Conservation (phyloP, 306 rosid genomes). For the Fragaria iinumae region DNA sequence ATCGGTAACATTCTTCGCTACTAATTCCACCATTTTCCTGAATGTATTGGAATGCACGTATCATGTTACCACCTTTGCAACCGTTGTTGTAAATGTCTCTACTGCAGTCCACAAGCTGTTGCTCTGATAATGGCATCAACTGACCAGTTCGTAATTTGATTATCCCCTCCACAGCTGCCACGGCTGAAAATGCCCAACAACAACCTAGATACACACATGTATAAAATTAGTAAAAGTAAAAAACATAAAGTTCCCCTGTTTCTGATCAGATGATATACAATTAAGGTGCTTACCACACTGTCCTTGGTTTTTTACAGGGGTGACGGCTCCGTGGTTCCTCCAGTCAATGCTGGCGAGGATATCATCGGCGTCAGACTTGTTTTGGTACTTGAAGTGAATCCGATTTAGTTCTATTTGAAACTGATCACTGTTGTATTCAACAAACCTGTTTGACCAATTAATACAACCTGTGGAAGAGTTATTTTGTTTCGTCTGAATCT, state of each 20-base stretch:
- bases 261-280: too few relatives aligned
- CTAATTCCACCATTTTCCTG: background rate
- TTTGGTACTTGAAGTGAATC: slow-evolving; percentile 28
- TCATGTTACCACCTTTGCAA: background rate
- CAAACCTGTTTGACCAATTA: background rate
- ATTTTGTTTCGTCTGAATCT: background rate
- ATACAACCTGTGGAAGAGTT: slow-evolving; percentile 7
- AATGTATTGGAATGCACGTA: background rate
- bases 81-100: background rate
- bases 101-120: background rate
- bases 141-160: slow-evolving; percentile 8
- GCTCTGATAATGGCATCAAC: background rate
- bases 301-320: background rate
- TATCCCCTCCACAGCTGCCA: slow-evolving; percentile 36
- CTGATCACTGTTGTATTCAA: slow-evolving; percentile 6
- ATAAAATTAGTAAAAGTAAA: background rate
- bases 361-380: background rate
- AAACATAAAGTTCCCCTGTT: too few relatives aligned
- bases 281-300: background rate
- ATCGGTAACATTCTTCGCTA: background rate
- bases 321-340: slow-evolving; percentile 39
- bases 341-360: slow-evolving; percentile 33
- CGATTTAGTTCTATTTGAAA: slow-evolving; percentile 2
- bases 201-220: slow-evolving; percentile 12
- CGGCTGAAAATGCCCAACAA: slow-evolving; percentile 32